These are phyloP conservation scores for Eimeria necatrix DNA, from an alignment of 169 alveolate species.

Conservation along the genomic window DNA sequence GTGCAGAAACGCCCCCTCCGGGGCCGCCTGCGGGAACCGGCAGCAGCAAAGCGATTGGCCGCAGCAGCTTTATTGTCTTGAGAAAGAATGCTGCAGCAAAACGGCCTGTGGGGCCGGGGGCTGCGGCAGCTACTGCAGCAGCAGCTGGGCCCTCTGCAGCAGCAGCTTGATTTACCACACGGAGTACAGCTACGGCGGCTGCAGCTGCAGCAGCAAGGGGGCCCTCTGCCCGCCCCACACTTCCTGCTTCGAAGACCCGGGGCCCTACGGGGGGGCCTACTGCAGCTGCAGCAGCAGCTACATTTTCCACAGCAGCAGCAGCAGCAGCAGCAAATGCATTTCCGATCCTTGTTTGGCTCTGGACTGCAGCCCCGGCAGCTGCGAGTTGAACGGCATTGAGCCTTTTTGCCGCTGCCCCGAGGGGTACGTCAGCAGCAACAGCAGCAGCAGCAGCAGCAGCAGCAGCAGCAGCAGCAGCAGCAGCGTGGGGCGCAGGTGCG, in stretches of 20 bases:
- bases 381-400: neutral
- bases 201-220: neutral
- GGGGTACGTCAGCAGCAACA: neutral
- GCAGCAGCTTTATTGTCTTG: neutral
- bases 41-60: neutral
- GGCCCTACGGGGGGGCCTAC: conserved; percentile 56
- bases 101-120: conserved; percentile 5
- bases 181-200: conserved; percentile 38
- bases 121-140: conserved; percentile 62
- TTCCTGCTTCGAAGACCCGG: neutral
- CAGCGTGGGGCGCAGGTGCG: neutral
- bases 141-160: conserved; percentile 68
- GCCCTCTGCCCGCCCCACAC: neutral
- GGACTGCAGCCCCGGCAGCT: neutral
- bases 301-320: neutral
- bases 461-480: neutral
- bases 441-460: no score
- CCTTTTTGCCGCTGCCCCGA: neutral
- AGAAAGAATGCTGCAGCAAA: conserved; percentile 61
- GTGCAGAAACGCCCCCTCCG: neutral
- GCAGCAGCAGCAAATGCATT: neutral
- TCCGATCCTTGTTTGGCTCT: neutral
- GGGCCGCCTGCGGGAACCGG: neutral
- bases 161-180: neutral
- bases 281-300: conserved; percentile 32